Evolutionary conservation across 805 yeast species (phyloP), one percentile per base, ranked within the genome.

Genomic region (Candida morakotiae): DNA sequence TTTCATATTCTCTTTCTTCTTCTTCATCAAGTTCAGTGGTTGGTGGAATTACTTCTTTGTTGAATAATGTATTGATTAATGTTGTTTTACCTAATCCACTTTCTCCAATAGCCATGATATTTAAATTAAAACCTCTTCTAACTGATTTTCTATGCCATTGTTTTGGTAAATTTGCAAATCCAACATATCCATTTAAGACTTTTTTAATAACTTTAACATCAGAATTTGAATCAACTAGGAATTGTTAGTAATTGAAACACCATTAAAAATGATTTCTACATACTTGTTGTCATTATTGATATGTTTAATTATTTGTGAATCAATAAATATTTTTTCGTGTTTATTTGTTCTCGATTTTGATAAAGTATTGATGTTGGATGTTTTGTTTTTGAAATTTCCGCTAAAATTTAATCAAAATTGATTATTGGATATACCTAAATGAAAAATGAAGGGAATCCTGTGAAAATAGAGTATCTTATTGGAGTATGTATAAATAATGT

Each of bases 71-170:
- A 66, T 87, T 88, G 54, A 93, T 77, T 56, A 93, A 75, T 19
- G 98, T 93, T 23, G 93, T 72, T 67, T 91, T 91, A 52, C 98
- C 98, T 45, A 91, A 71, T 4, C 98, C 97, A 42, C 81, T 71
- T 67, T 87, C 95, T 48, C 95, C 95, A 45, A 89, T 95, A 41
- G 87, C 87, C 78, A 93, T 77, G 43, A 93, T 59, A 59, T 93
- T 93, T 58, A 93, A 77, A 51, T 72, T 77, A 72, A 93, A 93
- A 10, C 98, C 98, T 55, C 86, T 77, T 62, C 84, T 82, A 44
- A 87, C 78, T 2, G 95, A 83, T 63, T 85, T 87, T 65, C 96
- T 81, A 67, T 93, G 98, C 96, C 97, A 93, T 69, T 93, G 98
- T 58, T 89, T 93, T 41, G 98, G 98, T 55, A 93, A 73, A 65